These are phyloP conservation scores for Cercospora sp. DNA, from an alignment of 2,329 filamentous ascomycete species.

Conservation along the genomic window DNA sequence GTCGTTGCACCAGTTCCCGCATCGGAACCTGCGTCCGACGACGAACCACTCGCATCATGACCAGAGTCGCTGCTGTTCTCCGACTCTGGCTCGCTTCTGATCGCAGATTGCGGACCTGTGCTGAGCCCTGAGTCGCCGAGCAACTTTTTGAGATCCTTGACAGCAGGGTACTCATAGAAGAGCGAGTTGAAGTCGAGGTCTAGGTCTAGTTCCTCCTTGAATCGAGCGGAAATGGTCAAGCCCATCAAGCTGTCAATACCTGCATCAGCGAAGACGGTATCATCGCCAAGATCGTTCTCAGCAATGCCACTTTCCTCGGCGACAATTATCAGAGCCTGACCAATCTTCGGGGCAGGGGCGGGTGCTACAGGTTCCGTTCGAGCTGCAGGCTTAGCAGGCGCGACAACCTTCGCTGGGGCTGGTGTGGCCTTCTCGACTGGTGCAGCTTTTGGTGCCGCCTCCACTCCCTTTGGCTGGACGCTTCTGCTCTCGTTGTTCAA, in stretches of 20 bases:
- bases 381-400: background rate
- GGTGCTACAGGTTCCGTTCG: background rate
- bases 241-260: conserved; percentile 37
- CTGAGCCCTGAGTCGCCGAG: background rate
- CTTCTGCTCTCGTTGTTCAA: conserved; percentile 9
- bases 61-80: background rate
- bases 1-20: background rate
- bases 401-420: background rate
- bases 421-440: background rate
- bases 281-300: conserved; percentile 23
- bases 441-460: background rate
- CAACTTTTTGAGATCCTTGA: background rate
- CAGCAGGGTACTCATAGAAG: background rate
- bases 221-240: background rate
- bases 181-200: background rate
- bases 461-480: background rate
- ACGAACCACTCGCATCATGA: background rate
- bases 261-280: conserved; percentile 36
- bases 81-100: background rate
- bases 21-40: background rate
- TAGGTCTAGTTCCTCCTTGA: background rate
- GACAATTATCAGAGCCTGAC: conserved; percentile 33
- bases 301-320: conserved; percentile 36
- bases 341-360: background rate
- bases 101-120: background rate